Evolutionary conservation across 345 rosid species (phyloP).

Genomic region (Citrus mangshanensis): DNA sequence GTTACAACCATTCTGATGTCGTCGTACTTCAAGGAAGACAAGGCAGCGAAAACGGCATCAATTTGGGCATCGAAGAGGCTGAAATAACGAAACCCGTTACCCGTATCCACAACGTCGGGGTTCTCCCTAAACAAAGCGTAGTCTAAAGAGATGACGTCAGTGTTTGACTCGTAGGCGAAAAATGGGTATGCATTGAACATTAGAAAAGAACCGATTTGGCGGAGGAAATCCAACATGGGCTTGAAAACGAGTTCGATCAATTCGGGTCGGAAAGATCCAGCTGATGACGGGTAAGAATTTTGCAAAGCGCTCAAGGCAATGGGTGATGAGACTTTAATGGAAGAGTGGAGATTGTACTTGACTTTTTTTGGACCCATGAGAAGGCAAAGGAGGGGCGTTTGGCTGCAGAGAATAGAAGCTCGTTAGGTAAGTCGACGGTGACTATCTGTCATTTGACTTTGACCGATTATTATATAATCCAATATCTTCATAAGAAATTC

Average conservation of each 20-base stretch:
- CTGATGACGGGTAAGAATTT: constrained; percentile 80
- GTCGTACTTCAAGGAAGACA: constrained; percentile 80
- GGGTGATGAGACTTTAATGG: constrained; percentile 81
- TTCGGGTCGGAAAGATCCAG: constrained; percentile 81
- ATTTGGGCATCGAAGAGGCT: constrained; percentile 93
- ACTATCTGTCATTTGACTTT: constrained; percentile 15
- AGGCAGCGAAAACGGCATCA: constrained; percentile 90
- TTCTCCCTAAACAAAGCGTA: constrained; percentile 88
- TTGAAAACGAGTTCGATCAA: constrained; percentile 65
- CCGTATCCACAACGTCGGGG: constrained; percentile 81
- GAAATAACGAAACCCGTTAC: constrained; percentile 70
- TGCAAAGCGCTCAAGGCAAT: constrained; percentile 79
- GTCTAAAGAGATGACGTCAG: constrained; percentile 82
- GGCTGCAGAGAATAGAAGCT: constrained; percentile 59
- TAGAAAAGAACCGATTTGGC: constrained; percentile 76
- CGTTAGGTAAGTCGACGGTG: constrained; percentile 86
- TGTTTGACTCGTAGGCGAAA: constrained; percentile 86
- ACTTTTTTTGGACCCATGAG: constrained; percentile 64
- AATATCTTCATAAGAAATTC: too few relatives aligned
- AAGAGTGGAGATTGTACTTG: constrained; percentile 52
- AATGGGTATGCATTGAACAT: constrained; percentile 93
- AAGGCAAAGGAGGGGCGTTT: constrained; percentile 49
- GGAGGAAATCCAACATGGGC: constrained; percentile 82
- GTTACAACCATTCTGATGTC: constrained; percentile 67
- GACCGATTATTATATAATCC: too few relatives aligned